These are phyloP conservation scores for Wickerhamomyces strasburgensis DNA, from an alignment of 805 yeast species.

Conservation along the genomic window DNA sequence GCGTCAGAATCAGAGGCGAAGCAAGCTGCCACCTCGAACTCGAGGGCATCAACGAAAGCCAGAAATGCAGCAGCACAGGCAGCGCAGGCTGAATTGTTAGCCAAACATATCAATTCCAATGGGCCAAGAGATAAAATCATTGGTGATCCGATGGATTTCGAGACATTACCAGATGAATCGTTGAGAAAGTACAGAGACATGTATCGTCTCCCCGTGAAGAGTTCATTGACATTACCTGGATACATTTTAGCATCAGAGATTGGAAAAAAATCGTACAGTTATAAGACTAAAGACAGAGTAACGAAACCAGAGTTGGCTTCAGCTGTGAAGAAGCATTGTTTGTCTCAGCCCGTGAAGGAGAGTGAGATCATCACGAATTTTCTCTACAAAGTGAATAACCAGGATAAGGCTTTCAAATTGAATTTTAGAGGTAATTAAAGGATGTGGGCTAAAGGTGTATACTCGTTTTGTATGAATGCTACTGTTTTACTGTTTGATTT, in stretches of 20 bases:
- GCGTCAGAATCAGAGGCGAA: conserved; percentile 25
- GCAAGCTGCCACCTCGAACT: conserved; percentile 15
- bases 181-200: conserved; percentile 64
- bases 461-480: too few species aligned
- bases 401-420: conserved; percentile 42
- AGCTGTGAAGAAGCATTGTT: conserved; percentile 65
- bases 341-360: conserved; percentile 58
- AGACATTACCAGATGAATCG: conserved; percentile 52
- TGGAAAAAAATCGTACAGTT: conserved; percentile 62
- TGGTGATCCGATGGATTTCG: conserved; percentile 65
- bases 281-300: conserved; percentile 38
- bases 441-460: too few species aligned
- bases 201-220: conserved; percentile 52
- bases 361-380: conserved; percentile 85
- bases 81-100: conserved; percentile 61
- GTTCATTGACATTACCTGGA: conserved; percentile 63
- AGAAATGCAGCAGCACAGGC: conserved; percentile 59
- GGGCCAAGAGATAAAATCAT: conserved; percentile 57
- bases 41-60: conserved; percentile 51
- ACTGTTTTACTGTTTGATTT: too few species aligned
- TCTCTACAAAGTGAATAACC: conserved; percentile 77
- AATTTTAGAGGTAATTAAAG: conserved; percentile 24
- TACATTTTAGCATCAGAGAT: conserved; percentile 63
- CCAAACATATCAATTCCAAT: conserved; percentile 68
- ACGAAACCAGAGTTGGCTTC: conserved; percentile 56